A percentile compares a stretch with the other conserved stretches of the same genome.
These are phyloP conservation scores for Blepharisma undulans DNA, from an alignment of 169 alveolate species.

Conservation along the genomic window DNA sequence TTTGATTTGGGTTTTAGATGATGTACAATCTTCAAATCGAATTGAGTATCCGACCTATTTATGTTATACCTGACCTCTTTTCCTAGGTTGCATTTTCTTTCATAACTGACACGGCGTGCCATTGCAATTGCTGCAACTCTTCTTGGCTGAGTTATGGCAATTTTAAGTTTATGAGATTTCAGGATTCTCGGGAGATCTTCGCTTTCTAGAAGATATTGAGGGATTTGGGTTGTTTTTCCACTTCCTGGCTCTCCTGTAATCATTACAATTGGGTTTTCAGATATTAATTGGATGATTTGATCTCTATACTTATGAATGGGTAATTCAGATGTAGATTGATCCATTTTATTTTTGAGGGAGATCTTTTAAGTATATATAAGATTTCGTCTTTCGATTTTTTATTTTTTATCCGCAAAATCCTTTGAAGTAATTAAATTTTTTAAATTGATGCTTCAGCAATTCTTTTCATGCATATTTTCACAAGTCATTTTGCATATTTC, in stretches of 20 bases:
- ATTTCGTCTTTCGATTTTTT: background rate
- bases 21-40: conserved; percentile 79
- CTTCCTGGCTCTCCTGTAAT: conserved; percentile 93
- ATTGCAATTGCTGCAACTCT: conserved; percentile 88
- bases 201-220: conserved; percentile 68
- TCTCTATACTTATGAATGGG: conserved; percentile 94
- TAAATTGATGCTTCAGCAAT: too few species aligned
- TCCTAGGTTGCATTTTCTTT: conserved; percentile 65
- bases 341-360: background rate
- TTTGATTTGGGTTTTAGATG: conserved; percentile 68
- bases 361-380: background rate
- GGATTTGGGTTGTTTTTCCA: conserved; percentile 91
- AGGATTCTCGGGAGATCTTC: conserved; percentile 58
- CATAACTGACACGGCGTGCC: conserved; percentile 85
- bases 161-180: conserved; percentile 38
- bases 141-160: conserved; percentile 85
- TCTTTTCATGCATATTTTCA: too few species aligned
- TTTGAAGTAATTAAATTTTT: background rate
- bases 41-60: conserved; percentile 78
- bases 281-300: conserved; percentile 89
- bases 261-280: conserved; percentile 81
- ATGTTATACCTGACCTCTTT: conserved; percentile 65
- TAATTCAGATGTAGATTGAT: conserved; percentile 43
- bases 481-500: too few species aligned
- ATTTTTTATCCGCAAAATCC: background rate